phyloP scores from a whole-genome alignment of 306 rosid species.

The Sicyos baderoa region DNA sequence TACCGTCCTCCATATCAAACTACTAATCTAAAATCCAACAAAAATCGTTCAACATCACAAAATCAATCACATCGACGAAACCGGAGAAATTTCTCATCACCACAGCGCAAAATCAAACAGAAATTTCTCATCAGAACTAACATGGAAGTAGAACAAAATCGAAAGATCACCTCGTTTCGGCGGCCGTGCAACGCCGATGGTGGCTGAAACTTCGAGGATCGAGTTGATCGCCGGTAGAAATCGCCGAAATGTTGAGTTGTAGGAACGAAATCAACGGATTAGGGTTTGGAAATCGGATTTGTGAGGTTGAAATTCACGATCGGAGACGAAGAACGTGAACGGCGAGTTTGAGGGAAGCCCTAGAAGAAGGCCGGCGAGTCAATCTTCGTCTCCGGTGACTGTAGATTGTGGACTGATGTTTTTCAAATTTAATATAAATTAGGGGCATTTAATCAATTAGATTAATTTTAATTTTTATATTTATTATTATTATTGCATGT shows the following conservation, averaged over 20 bases:
- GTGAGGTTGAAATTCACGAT: not conserved
- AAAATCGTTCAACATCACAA: constrained; percentile 16
- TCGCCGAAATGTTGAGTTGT: not conserved
- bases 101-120: not conserved
- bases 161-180: not conserved
- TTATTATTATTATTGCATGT: not conserved
- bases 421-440: constrained; percentile 3
- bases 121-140: not conserved
- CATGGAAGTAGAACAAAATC: not conserved
- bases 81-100: not conserved
- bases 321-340: not conserved
- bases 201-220: not conserved
- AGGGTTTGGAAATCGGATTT: not conserved
- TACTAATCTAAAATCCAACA: constrained; percentile 29
- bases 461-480: not conserved
- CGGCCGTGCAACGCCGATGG: not conserved
- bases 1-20: constrained; percentile 66
- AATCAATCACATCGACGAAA: not conserved
- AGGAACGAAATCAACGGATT: not conserved
- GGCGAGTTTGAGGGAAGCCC: not conserved
- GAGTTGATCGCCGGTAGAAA: not conserved
- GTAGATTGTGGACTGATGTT: not conserved
- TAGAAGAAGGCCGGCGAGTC: constrained; percentile 9
- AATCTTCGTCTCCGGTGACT: constrained; percentile 2
- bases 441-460: not conserved